Base-by-base conservation (phyloP, 2,329 filamentous ascomycete genomes). In the Aspergillus viridinutans region DNA sequence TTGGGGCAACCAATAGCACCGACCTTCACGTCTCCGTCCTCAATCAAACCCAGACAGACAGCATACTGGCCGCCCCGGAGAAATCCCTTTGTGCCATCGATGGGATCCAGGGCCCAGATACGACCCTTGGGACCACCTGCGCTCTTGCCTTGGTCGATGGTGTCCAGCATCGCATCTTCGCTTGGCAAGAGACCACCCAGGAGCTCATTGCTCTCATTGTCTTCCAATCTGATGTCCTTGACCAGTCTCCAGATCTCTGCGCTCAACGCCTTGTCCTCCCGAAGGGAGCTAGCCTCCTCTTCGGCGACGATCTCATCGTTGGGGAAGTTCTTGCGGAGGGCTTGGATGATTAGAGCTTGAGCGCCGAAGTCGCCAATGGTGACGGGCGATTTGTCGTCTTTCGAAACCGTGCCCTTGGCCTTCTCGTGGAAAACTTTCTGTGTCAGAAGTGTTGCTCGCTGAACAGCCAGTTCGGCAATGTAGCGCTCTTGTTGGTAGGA, bases 341-440 rank as follows among this genome's bases (percentile, higher is more conserved):
- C 93, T 56, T 87, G 83, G 70, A 97, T 96, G 76, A 99, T 96
- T 64, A 99, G 85, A 32, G 94, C 92, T 80, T 99, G 94, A 40
- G 94, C 95, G 70, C 94, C 94, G 74, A 96, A 97, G 79, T 99
- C 94, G 73, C 93, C 94, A 67, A 97, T 94, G 20, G 94, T 99
- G 68, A 99, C 94, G 63, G 94, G 94, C 9, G 92, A 96, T 72
- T 90, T 91, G 81, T 99, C 94, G 75, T 90, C 88, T 80, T 99
- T 99, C 73, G 88, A 89, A 52, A 96, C 83, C 49, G 94, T 97
- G 66, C 93, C 93, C 79, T 97, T 97, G 67, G 91, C 89, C 76
- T 93, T 94, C 67, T 93, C 89, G 77, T 92, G 81, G 80, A 90
- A 90, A 71, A 92, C 89, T 60, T 84, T 84, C 74, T 90, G 89